Base-by-base conservation (phyloP, 1,284 basidiomycete genomes). In the Pterula multifida region DNA sequence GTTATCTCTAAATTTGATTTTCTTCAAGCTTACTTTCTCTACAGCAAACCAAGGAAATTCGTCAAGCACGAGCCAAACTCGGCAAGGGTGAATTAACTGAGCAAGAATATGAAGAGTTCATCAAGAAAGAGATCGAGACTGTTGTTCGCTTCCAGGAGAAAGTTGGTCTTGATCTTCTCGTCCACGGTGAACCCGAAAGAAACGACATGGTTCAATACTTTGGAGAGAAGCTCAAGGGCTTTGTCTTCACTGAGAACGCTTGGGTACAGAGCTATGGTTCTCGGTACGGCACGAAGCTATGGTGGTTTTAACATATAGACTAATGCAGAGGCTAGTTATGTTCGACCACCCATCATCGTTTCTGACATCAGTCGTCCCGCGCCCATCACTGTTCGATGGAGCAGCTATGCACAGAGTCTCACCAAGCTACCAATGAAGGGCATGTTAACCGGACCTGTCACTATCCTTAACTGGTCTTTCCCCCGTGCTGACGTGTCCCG, bases 151-250 rank as follows among this genome's bases (percentile, higher is more conserved):
- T 96, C 88, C 96, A 99, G 71, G 95, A 98, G 78, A 83, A 81
- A 66, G 79, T 94, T 58, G 94, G 89, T 61, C 84, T 99, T 58
- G 96, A 99, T 72, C 81, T 99, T 55, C 81, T 98, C 61, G 96
- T 99, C 58, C 96, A 99, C 73, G 96, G 96, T 64, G 96, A 99
- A 73, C 90, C 96, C 52, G 94, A 98, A 76, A 85, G 94, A 63
- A 97, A 97, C 70, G 94, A 98, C 79, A 97, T 97, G 94, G 91
- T 97, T 54, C 92, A 97, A 73, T 99, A 99, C 85, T 99, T 98
- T 62, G 96, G 96, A 63, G 96, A 99, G 73, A 90, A 85, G 64
- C 78, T 99, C 60, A 76, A 83, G 55, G 96, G 96, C 60, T 98
- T 98, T 66, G 91, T 90, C 69, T 97, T 96, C 72, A 97, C 93